Base-by-base conservation (phyloP, 306 rosid genomes). In the Pachyrhizus erosus region DNA sequence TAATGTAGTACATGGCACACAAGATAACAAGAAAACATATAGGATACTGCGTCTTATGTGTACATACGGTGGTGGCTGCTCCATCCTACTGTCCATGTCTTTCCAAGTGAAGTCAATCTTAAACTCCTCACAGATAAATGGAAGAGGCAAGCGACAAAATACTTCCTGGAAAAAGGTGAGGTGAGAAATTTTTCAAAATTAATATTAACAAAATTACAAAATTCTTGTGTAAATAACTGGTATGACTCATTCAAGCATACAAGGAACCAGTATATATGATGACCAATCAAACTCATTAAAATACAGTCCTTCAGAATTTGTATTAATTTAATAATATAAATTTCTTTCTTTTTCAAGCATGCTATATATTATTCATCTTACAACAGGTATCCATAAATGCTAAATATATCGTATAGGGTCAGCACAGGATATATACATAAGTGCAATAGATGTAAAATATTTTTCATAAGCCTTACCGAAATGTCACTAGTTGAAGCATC, bases 11-110 rank as follows among this genome's bases (percentile, higher is more conserved):
- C 69, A 51, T 26, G 87, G 60, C 31, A 57, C 34, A 76, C 14
- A 9, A 61, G 79, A 73, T 29, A 45, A 17, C 18, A 13, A 64
- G 77, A 61, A 60, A 55, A 42, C 0, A 72, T 68, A 65, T 31
- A 84, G 98, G 98, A 95, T 95, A 95, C 98, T 93, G 64, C 97
- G 95, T 76, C 88, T 89, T 79, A 95, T 95, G 89, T 89, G 97
- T 27, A 70, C 74, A 80, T 90, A 95, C 70, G 93, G 89, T 18
- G 96, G 97, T 7, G 91, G 97, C 82, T 91, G 97, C 84, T 93
- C 98, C 87, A 86, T 62, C 85, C 87, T 89, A 75, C 78, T 85
- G 70, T 95, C 98, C 71, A 45, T 73, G 80, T 91, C 92, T 88
- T 90, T 91, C 96, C 97, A 84, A n/a, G 78, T 78, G 76, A 79